Percentiles rank a stretch among this genome's conserved stretches.
phyloP scores from a whole-genome alignment of 495 filamentous ascomycete genomes.

The Penicillium tannophilum region DNA sequence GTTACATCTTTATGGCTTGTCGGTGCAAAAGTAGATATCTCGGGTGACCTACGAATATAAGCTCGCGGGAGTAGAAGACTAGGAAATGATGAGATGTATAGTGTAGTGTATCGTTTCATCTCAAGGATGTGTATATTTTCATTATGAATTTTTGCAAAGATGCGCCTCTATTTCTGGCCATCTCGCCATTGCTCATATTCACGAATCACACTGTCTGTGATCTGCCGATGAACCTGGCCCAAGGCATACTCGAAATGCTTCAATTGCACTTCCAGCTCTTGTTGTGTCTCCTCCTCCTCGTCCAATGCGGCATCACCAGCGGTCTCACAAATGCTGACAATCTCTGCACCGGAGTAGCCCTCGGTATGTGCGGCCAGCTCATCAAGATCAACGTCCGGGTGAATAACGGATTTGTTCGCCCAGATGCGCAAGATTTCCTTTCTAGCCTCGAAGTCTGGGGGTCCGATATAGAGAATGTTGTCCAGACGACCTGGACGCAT shows the following conservation, averaged over 20 bases:
- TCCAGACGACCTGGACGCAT: conserved; percentile 88
- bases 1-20: too few relatives aligned
- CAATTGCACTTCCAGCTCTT: conserved; percentile 55
- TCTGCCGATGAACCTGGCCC: conserved; percentile 62
- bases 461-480: conserved; percentile 85
- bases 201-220: conserved; percentile 64
- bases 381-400: conserved; percentile 65
- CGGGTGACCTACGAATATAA: neutral
- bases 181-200: conserved; percentile 70
- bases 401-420: conserved; percentile 59
- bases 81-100: too few relatives aligned
- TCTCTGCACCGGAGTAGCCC: conserved; percentile 87
- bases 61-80: too few relatives aligned
- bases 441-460: conserved; percentile 75
- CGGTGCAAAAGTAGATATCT: neutral
- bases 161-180: conserved; percentile 20
- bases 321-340: conserved; percentile 76
- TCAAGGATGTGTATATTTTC: neutral
- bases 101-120: neutral
- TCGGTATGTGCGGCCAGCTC: conserved; percentile 70
- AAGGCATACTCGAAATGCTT: conserved; percentile 68
- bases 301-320: conserved; percentile 63
- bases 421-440: conserved; percentile 75
- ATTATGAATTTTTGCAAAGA: neutral
- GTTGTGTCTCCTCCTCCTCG: conserved; percentile 49